A percentile compares a stretch with the other conserved stretches of the same genome.
These are phyloP conservation scores for Schwanniomyces sp. DNA, from an alignment of 805 yeast species.

Conservation along the genomic window DNA sequence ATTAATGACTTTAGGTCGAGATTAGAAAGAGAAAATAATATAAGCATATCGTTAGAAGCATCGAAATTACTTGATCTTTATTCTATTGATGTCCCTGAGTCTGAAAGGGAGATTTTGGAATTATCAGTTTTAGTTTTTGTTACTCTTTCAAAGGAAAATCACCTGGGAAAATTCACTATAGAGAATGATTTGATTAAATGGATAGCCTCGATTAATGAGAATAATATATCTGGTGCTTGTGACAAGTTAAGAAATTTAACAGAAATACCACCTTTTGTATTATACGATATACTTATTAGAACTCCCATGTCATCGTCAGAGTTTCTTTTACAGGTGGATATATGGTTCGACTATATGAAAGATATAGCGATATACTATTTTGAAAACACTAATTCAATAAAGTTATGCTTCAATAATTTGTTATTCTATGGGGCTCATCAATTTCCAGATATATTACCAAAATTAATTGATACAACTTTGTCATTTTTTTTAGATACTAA, in stretches of 20 bases:
- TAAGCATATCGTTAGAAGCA: background rate
- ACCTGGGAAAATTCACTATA: conserved; percentile 3
- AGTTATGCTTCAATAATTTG: conserved; percentile 23
- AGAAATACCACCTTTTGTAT: conserved; percentile 38
- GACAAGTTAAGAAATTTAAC: conserved; percentile 22
- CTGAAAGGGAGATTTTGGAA: conserved; percentile 1
- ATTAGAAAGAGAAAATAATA: background rate
- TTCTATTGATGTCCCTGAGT: background rate
- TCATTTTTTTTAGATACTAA: conserved; percentile 14
- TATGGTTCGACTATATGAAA: conserved; percentile 30
- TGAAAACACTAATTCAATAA: conserved; percentile 16
- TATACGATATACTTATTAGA: conserved; percentile 37
- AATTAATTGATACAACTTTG: conserved; percentile 16
- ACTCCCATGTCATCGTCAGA: conserved; percentile 34
- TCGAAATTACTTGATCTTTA: background rate
- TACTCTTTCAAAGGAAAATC: conserved; percentile 1
- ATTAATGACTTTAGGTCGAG: background rate
- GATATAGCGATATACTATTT: conserved; percentile 21
- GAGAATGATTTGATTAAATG: conserved; percentile 20
- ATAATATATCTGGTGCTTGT: conserved; percentile 33
- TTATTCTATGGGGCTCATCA: conserved; percentile 25
- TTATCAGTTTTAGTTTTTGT: conserved; percentile 3
- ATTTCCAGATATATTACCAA: conserved; percentile 19
- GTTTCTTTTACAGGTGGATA: conserved; percentile 31
- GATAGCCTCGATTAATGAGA: conserved; percentile 32